Conservation (phyloP, 202 grass and related monocot genomes). For the Dendrocalamus latiflorus region DNA sequence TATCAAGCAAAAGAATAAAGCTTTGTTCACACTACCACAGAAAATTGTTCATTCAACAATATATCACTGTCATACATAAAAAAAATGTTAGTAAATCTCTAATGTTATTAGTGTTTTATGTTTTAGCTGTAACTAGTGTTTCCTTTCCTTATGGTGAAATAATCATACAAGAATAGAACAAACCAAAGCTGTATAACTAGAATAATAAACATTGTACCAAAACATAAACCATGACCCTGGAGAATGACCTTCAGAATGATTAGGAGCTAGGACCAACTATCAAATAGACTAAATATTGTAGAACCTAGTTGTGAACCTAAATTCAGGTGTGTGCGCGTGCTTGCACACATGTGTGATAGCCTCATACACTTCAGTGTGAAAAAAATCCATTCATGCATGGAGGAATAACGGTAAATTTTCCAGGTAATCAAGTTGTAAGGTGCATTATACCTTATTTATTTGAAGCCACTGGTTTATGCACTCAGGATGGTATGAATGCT, state of each 20-base stretch:
- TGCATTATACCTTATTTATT: constrained; percentile 88
- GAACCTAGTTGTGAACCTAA: not conserved
- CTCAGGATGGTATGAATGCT: constrained; percentile 85
- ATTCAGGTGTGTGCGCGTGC: not conserved
- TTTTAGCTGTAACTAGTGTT: not conserved
- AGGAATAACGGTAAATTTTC: not conserved
- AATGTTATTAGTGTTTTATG: not conserved
- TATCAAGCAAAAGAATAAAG: constrained; percentile 2
- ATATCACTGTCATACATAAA: not conserved
- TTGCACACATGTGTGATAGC: not conserved
- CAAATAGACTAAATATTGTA: not conserved
- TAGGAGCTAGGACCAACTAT: not conserved
- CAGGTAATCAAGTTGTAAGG: constrained; percentile 2
- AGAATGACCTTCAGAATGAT: not conserved
- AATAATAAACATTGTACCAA: not conserved
- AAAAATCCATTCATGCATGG: not conserved
- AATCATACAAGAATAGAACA: not conserved
- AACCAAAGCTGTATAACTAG: not conserved
- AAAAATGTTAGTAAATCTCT: not conserved
- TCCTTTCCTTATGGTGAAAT: not conserved
- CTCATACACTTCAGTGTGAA: not conserved
- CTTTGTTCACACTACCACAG: not conserved
- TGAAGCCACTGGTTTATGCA: constrained; percentile 99
- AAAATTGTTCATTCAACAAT: not conserved
- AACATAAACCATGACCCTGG: not conserved